These are phyloP conservation scores for Miscanthus lutarioriparius DNA, from an alignment of 176 grass and related monocot genomes.

Conservation along the genomic window DNA sequence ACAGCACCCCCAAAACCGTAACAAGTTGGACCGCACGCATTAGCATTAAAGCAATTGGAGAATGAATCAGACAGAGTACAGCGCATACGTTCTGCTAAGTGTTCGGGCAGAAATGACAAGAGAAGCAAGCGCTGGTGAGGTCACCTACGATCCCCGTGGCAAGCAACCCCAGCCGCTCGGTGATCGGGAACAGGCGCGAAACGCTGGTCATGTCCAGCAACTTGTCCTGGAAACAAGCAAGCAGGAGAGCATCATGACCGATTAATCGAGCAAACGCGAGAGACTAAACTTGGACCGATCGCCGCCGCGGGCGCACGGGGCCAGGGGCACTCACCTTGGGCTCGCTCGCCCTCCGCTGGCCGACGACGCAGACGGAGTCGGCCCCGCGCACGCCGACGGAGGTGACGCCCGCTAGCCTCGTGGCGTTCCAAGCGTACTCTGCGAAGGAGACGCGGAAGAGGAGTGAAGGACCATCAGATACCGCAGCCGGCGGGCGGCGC, in stretches of 20 bases:
- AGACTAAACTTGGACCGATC: not conserved
- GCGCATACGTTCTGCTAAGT: not conserved
- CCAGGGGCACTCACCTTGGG: not conserved
- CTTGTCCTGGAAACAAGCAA: slow-evolving; percentile 44
- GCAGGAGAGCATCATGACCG: not conserved
- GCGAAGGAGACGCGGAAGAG: not conserved
- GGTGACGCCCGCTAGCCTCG: slow-evolving; percentile 57
- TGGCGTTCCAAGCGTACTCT: slow-evolving; percentile 66
- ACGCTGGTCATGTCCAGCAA: slow-evolving; percentile 43
- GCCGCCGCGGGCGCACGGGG: not conserved
- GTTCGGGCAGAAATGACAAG: not conserved
- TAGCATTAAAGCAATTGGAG: not conserved
- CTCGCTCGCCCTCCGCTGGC: slow-evolving; percentile 30
- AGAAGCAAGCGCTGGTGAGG: not conserved
- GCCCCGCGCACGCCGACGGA: slow-evolving; percentile 61
- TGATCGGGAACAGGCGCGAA: slow-evolving; percentile 55
- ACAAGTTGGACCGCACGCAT: not conserved
- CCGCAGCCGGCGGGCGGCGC: not conserved
- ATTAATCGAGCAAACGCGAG: not conserved
- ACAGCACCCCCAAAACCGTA: not conserved
- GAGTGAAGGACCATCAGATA: not conserved
- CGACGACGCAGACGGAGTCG: slow-evolving; percentile 54
- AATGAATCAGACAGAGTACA: not conserved
- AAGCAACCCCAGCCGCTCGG: slow-evolving; percentile 50
- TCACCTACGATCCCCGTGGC: slow-evolving; percentile 58